Percentiles rank a stretch among this genome's conserved stretches.
These are phyloP conservation scores for Tagetes patula DNA, from an alignment of 129 eudicot genomes.

Conservation along the genomic window DNA sequence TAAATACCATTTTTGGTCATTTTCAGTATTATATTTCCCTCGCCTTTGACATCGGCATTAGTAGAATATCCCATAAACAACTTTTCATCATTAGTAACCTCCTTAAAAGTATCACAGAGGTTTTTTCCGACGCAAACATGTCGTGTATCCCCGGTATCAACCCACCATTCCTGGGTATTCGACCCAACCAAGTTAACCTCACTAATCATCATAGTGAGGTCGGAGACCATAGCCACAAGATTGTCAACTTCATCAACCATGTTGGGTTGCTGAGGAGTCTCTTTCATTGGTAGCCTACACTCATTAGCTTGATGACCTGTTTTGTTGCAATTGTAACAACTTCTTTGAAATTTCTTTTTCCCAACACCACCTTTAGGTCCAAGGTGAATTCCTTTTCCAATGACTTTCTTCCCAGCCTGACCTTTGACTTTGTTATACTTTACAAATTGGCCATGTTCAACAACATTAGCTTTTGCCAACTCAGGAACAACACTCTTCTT, in stretches of 20 bases:
- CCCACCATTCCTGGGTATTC: neutral
- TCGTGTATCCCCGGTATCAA: neutral
- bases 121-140: neutral
- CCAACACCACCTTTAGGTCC: neutral
- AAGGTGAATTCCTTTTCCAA: neutral
- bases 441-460: neutral
- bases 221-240: neutral
- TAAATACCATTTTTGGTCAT: neutral
- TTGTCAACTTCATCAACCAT: neutral
- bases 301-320: neutral
- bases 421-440: neutral
- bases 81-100: too few species aligned
- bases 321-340: neutral
- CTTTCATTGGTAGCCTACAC: neutral
- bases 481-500: neutral
- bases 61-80: too few species aligned
- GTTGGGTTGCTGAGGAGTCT: neutral
- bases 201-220: neutral
- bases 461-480: neutral
- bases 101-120: too few species aligned
- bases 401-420: neutral
- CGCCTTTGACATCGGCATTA: too few species aligned
- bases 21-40: too few species aligned
- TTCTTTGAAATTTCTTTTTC: neutral
- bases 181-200: neutral